phyloP scores from a whole-genome alignment of 257 asterid genomes.

The Solanum pimpinellifolium region DNA sequence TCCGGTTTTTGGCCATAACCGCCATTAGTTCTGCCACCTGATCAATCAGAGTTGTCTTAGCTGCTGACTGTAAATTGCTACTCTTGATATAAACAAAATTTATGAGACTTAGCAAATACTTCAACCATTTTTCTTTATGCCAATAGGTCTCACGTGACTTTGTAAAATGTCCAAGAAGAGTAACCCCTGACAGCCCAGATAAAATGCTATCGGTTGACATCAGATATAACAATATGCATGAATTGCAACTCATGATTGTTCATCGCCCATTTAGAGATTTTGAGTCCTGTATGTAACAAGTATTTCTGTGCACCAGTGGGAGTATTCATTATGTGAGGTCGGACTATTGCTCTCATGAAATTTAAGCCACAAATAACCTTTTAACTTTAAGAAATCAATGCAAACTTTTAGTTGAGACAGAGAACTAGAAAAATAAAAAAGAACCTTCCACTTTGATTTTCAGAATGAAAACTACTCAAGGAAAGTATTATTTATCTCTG shows the following conservation, averaged over 20 bases:
- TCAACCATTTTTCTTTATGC: not conserved
- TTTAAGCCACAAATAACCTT: not conserved
- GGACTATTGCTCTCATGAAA: not conserved
- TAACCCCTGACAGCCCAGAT: not conserved
- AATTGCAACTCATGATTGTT: not conserved
- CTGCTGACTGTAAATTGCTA: not conserved
- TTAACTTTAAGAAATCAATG: not conserved
- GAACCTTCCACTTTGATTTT: not conserved
- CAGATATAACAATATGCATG: not conserved
- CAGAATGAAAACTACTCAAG: not conserved
- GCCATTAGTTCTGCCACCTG: conserved; percentile 97
- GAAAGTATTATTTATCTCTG: not conserved
- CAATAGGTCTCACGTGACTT: not conserved
- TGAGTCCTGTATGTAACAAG: not conserved
- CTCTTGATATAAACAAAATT: not conserved
- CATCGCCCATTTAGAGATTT: not conserved
- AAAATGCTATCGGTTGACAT: not conserved
- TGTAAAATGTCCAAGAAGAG: not conserved
- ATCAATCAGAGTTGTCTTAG: conserved; percentile 4
- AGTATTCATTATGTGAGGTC: not conserved
- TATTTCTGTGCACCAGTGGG: not conserved
- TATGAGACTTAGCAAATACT: not conserved
- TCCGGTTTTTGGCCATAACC: conserved; percentile 62
- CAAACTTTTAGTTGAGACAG: not conserved
- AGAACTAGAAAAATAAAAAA: not conserved